These are phyloP conservation scores for Colletotrichum orbiculare DNA, from an alignment of 2,329 filamentous ascomycete species.

Conservation along the genomic window DNA sequence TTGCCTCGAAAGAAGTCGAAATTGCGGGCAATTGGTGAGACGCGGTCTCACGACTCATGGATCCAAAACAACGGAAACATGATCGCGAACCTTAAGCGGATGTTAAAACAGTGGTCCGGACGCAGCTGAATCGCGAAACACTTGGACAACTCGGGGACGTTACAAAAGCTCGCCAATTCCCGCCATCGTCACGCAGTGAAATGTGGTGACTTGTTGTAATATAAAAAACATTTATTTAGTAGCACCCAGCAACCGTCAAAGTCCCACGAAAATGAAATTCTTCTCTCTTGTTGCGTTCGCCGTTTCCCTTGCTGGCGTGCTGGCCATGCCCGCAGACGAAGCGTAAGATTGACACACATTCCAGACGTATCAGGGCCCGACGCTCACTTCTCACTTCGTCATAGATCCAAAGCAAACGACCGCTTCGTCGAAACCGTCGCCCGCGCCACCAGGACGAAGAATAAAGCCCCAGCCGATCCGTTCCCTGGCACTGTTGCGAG, in stretches of 20 bases:
- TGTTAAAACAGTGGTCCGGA: neutral
- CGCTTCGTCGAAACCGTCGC: too few relatives aligned
- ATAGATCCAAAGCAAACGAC: too few relatives aligned
- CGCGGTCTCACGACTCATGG: neutral
- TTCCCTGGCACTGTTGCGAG: too few relatives aligned
- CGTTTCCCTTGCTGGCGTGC: neutral
- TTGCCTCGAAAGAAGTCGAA: neutral
- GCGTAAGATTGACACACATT: too few relatives aligned
- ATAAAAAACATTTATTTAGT: too few relatives aligned
- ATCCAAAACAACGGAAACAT: constrained; percentile 4
- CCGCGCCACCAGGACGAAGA: too few relatives aligned
- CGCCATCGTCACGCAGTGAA: too few relatives aligned
- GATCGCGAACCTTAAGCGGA: neutral
- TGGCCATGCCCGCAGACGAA: too few relatives aligned
- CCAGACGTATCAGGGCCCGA: too few relatives aligned
- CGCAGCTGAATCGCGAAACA: neutral
- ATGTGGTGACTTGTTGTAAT: too few relatives aligned
- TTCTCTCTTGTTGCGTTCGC: neutral
- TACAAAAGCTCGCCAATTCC: neutral
- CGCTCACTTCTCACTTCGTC: too few relatives aligned
- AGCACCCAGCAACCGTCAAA: neutral
- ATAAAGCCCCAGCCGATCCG: too few relatives aligned
- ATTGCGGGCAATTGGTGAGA: neutral
- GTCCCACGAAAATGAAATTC: neutral
- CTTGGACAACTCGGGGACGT: neutral